Conservation (phyloP, 495 filamentous ascomycete genomes). For the Hyaloscypha bicolor region DNA sequence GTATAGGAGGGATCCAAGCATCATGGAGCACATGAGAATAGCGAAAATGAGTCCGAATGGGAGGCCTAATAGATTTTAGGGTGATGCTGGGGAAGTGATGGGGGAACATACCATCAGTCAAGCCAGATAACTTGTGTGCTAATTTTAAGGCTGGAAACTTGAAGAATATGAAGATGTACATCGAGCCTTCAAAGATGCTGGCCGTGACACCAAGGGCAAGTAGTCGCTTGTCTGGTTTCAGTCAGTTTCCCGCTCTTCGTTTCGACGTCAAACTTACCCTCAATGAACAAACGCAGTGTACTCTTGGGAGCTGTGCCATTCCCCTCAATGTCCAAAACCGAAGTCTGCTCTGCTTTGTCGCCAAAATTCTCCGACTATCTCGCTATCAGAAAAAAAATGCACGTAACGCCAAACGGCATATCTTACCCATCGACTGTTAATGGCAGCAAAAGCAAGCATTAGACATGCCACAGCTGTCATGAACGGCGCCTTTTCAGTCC, state of each 20-base stretch:
- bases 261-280: constrained; percentile 2
- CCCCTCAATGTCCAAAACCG: constrained; percentile 1
- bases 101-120: constrained; percentile 4
- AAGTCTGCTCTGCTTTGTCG: constrained; percentile 23
- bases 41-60: constrained; percentile 61
- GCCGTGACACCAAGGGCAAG: constrained; percentile 49
- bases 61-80: constrained; percentile 31
- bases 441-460: constrained; percentile 41
- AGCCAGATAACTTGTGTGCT: constrained; percentile 33
- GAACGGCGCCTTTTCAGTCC: constrained; percentile 55
- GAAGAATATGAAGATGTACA: constrained; percentile 64
- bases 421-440: constrained; percentile 52
- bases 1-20: constrained; percentile 50
- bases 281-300: constrained; percentile 16
- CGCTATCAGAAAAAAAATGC: not conserved
- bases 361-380: constrained; percentile 51
- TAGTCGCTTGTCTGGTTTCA: constrained; percentile 39
- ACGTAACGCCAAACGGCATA: not conserved
- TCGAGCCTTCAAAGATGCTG: constrained; percentile 58
- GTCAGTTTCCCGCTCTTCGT: not conserved
- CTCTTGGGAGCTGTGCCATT: constrained; percentile 16
- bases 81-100: constrained; percentile 15
- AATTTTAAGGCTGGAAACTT: constrained; percentile 53
- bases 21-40: constrained; percentile 57
- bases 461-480: constrained; percentile 43